These are phyloP conservation scores for Monosporascus sp. DNA, from an alignment of 2,329 filamentous ascomycete genomes.

Conservation along the genomic window DNA sequence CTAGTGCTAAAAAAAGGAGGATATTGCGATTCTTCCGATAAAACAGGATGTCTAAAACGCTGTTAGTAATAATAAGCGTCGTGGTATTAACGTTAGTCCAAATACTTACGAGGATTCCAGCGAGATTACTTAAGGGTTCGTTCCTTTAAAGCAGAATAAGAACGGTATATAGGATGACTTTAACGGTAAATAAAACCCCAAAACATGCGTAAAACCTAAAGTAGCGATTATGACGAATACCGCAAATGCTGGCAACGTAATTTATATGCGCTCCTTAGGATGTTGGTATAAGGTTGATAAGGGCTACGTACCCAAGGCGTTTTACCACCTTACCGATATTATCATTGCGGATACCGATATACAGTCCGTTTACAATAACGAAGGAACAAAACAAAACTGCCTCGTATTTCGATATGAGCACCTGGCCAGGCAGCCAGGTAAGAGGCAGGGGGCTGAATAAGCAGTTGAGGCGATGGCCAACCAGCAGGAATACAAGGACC, in stretches of 20 bases:
- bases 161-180: background rate
- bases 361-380: background rate
- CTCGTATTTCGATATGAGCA: constrained; percentile 1
- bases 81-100: too few relatives aligned
- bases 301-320: background rate
- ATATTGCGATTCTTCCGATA: background rate
- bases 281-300: constrained; percentile 1
- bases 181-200: background rate
- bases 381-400: constrained; percentile 1
- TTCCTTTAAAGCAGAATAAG: background rate
- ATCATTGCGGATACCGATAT: background rate
- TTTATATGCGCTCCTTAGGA: background rate
- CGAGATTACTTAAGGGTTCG: background rate
- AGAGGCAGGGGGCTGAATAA: background rate
- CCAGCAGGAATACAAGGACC: too few relatives aligned
- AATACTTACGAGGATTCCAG: background rate
- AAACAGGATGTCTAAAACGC: too few relatives aligned
- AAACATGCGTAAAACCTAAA: constrained; percentile 1
- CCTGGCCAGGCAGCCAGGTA: background rate
- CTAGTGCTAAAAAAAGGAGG: background rate
- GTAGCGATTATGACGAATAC: background rate
- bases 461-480: background rate
- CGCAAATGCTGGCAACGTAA: background rate
- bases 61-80: too few relatives aligned
- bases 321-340: background rate